Evolutionary conservation across 495 filamentous ascomycete species (phyloP).

Genomic region (Penicillium steckii): DNA sequence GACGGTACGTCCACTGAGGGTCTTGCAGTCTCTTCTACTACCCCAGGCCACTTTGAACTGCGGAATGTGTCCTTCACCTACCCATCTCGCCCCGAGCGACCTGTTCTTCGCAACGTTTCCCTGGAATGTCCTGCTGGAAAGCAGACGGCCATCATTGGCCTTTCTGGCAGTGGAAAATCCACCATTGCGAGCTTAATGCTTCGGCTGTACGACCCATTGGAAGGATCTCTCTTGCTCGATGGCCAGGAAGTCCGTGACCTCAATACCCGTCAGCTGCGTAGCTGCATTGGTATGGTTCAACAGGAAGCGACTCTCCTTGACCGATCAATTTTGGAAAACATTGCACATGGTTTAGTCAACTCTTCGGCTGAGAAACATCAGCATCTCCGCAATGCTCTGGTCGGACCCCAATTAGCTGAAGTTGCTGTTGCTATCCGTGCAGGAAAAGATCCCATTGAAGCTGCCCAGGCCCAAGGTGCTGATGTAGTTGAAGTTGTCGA

Average conservation of each 20-base stretch:
- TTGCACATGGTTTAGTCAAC: constrained; percentile 60
- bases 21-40: constrained; percentile 29
- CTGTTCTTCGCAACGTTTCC: constrained; percentile 19
- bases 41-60: constrained; percentile 43
- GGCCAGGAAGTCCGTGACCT: constrained; percentile 50
- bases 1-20: constrained; percentile 36
- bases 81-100: constrained; percentile 54
- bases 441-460: constrained; percentile 32
- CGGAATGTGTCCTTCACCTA: constrained; percentile 58
- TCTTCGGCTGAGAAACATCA: constrained; percentile 38
- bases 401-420: constrained; percentile 27
- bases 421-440: constrained; percentile 32
- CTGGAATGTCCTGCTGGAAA: constrained; percentile 45
- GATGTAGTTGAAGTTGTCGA: constrained; percentile 37
- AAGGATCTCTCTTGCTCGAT: constrained; percentile 48
- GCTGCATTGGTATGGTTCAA: constrained; percentile 58
- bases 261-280: constrained; percentile 54
- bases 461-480: constrained; percentile 27
- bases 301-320: constrained; percentile 64
- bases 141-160: constrained; percentile 62
- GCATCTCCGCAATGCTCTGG: constrained; percentile 33
- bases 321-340: constrained; percentile 65
- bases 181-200: constrained; percentile 56
- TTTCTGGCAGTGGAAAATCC: constrained; percentile 68
- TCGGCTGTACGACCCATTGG: constrained; percentile 44